phyloP scores from a whole-genome alignment of 1,139 yeast species.

The Tardiomyces blankii region DNA sequence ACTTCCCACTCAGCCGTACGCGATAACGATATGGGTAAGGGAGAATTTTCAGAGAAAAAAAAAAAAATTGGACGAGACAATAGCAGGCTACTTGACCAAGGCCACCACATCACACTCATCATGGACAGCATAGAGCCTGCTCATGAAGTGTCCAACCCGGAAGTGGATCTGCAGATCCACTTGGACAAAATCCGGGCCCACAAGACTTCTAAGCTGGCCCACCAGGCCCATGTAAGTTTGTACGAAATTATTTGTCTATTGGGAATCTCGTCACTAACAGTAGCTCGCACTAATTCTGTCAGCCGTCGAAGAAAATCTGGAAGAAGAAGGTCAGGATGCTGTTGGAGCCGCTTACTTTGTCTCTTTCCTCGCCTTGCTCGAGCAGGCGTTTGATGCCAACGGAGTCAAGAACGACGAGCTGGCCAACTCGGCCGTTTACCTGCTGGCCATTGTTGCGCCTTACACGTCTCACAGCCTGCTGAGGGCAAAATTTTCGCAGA shows the following conservation, averaged over 20 bases:
- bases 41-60: no score
- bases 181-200: conserved; percentile 63
- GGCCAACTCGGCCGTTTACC: conserved; percentile 69
- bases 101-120: no score
- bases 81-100: no score
- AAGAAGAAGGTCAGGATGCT: background rate
- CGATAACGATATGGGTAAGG: no score
- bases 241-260: no score
- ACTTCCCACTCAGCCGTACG: no score
- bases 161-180: conserved; percentile 42
- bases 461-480: conserved; percentile 59
- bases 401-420: conserved; percentile 46
- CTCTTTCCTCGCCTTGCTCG: conserved; percentile 70
- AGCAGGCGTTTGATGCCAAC: conserved; percentile 50
- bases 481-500: conserved; percentile 62
- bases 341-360: conserved; percentile 64
- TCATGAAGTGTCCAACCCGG: background rate
- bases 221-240: conserved; percentile 49
- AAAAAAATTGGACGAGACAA: no score
- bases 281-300: background rate
- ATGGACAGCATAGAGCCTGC: no score
- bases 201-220: conserved; percentile 61
- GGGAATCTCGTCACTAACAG: no score
- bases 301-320: background rate
- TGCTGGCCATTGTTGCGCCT: conserved; percentile 72